Conservation (phyloP, 1,139 yeast species). For the Pichia sp. region DNA sequence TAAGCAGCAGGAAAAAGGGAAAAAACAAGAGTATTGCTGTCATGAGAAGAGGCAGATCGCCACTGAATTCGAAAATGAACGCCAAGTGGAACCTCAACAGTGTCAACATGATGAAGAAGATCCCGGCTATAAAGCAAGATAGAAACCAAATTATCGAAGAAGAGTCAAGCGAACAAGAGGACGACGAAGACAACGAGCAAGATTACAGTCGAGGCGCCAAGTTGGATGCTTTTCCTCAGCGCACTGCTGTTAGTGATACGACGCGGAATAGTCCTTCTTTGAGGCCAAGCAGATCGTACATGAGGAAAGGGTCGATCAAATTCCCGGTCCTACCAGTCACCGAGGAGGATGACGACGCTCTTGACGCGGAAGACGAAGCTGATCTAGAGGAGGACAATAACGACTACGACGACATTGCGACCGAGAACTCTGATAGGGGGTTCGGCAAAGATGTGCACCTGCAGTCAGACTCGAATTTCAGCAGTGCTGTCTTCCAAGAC, state of each 20-base stretch:
- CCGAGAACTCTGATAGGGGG: constrained; percentile 7
- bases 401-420: constrained; percentile 11
- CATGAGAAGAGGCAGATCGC: constrained; percentile 38
- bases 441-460: neutral
- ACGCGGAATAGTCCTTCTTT: neutral
- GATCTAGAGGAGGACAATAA: constrained; percentile 16
- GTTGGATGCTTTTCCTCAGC: neutral
- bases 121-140: constrained; percentile 30
- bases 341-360: constrained; percentile 14
- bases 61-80: constrained; percentile 31
- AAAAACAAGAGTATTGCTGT: constrained; percentile 28
- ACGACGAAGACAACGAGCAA: constrained; percentile 16
- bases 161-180: constrained; percentile 29
- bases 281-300: constrained; percentile 2
- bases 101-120: constrained; percentile 17
- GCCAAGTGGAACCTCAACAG: constrained; percentile 29
- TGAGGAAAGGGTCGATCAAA: constrained; percentile 8
- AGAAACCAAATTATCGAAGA: constrained; percentile 34
- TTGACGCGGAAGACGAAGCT: constrained; percentile 14
- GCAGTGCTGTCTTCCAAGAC: neutral
- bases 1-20: constrained; percentile 22
- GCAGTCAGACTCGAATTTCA: constrained; percentile 1
- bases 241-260: neutral
- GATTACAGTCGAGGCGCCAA: constrained; percentile 1
- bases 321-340: constrained; percentile 15